A percentile compares a stretch with the other conserved stretches of the same genome.
Evolutionary conservation across 2,329 filamentous ascomycete species (phyloP).

Genomic region (Lasiodiplodia gonubiensis): DNA sequence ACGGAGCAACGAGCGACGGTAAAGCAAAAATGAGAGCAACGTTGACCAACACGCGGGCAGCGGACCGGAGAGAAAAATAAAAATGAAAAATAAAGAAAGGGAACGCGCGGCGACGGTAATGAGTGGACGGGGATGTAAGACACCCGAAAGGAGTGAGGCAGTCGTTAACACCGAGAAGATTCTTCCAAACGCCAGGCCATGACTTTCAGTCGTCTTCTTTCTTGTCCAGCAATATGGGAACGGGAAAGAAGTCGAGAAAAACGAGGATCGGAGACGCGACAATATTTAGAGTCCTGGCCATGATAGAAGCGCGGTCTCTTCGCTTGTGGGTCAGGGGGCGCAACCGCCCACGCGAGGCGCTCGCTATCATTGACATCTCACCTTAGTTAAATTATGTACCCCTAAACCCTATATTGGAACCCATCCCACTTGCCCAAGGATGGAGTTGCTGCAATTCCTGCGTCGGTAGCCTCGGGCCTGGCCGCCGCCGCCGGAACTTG

Average conservation of each 20-base stretch:
- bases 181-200: constrained; percentile 11
- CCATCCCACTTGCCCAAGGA: background rate
- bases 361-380: constrained; percentile 18
- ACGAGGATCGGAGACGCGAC: constrained; percentile 3
- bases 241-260: background rate
- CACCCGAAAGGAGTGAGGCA: background rate
- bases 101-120: constrained; percentile 13
- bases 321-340: constrained; percentile 20
- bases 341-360: constrained; percentile 20
- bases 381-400: constrained; percentile 27
- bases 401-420: constrained; percentile 20
- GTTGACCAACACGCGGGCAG: background rate
- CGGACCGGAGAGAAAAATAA: background rate
- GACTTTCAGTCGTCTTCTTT: background rate
- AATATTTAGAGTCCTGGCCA: constrained; percentile 18
- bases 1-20: constrained; percentile 3
- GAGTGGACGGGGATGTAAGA: constrained; percentile 10
- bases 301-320: constrained; percentile 14
- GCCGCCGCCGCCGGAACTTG: background rate
- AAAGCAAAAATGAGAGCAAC: background rate
- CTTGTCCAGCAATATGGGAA: constrained; percentile 11
- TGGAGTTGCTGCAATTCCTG: background rate
- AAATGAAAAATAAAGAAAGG: background rate
- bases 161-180: constrained; percentile 11
- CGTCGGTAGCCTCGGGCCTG: background rate